phyloP scores from a whole-genome alignment of 352 stramenopile genomes.

The Phytophthora rubi region DNA sequence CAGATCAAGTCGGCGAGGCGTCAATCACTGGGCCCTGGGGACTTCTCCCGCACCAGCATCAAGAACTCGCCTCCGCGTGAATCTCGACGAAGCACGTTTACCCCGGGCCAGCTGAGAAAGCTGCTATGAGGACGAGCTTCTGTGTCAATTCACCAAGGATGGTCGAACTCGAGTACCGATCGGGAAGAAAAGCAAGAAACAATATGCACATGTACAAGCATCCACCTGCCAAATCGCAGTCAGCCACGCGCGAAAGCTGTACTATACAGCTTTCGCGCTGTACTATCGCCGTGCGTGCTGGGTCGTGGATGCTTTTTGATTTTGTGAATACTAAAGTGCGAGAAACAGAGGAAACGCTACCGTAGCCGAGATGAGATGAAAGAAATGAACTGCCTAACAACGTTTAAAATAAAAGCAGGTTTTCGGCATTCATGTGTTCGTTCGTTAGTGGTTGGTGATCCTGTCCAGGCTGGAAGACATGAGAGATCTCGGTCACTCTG shows the following conservation, averaged over 20 bases:
- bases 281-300: background rate
- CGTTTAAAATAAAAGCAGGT: slow-evolving; percentile 34
- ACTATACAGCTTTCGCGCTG: no score
- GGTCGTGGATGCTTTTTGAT: slow-evolving; percentile 19
- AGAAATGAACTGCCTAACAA: slow-evolving; percentile 9
- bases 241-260: slow-evolving; percentile 1
- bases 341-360: slow-evolving; percentile 21
- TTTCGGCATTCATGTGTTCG: slow-evolving; percentile 29
- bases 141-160: slow-evolving; percentile 1
- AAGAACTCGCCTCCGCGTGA: slow-evolving; percentile 38
- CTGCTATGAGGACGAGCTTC: slow-evolving; percentile 28
- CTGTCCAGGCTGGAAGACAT: background rate
- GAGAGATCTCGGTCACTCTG: slow-evolving; percentile 24
- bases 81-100: slow-evolving; percentile 48
- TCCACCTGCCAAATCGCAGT: slow-evolving; percentile 4
- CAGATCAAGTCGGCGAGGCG: slow-evolving; percentile 75
- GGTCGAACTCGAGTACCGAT: background rate
- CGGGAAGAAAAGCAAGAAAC: slow-evolving; percentile 29
- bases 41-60: slow-evolving; percentile 28
- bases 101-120: slow-evolving; percentile 34
- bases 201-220: slow-evolving; percentile 23
- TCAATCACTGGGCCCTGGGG: slow-evolving; percentile 33
- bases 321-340: slow-evolving; percentile 33
- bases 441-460: slow-evolving; percentile 2
- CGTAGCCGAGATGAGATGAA: slow-evolving; percentile 21